Evolutionary conservation across 2,329 filamentous ascomycete species (phyloP), one percentile per base, ranked within the genome.

Genomic region (Epichloe aotearoae): DNA sequence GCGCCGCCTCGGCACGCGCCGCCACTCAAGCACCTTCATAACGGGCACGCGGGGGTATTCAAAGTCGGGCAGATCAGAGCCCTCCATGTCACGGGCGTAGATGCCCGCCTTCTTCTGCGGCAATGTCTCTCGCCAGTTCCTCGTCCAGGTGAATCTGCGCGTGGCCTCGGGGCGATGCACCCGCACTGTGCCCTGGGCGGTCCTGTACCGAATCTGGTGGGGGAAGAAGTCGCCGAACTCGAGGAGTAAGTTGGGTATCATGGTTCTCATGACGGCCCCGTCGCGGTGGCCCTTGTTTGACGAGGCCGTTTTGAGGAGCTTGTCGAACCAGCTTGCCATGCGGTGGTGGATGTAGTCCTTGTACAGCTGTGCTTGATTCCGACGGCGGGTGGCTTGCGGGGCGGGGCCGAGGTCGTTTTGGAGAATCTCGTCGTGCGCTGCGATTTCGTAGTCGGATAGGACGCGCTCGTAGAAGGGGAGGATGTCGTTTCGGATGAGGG

Each of bases 401-500:
- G 54, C 45, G 19, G 52, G 39, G 42, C 34, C 34, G 43, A 54
- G 44, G 47, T 64, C 61, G 40, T 54, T 57, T 47, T 60, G 61
- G 3, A 69, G 57, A 23, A 67, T 53, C 40, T 69, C 67, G 44
- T 69, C 61, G 15, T 62, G 50, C 20, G 67, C 43, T 19, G 62
- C 60, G 8, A 55, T 47, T 20, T 59, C 53, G 52, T 66, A 59
- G 23, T 61, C 55, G 5, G 53, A 38, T 37, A 60, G 54, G 33
- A 63, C 50, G 43, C 17, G 36, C 30, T 57, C 52, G 53, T 68
- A 64, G 56, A 71, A 62, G 1, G 72, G 72, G 15, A 72, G 61
- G 54, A 69, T 64, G 55, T 69, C 64, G 38, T 64, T 58, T 19
- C 68, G 62, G 50, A 76, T 69, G 44, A 67, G 60, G 10, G 59